Conservation (phyloP, 305 asterid species). For the Andrographis paniculata region DNA sequence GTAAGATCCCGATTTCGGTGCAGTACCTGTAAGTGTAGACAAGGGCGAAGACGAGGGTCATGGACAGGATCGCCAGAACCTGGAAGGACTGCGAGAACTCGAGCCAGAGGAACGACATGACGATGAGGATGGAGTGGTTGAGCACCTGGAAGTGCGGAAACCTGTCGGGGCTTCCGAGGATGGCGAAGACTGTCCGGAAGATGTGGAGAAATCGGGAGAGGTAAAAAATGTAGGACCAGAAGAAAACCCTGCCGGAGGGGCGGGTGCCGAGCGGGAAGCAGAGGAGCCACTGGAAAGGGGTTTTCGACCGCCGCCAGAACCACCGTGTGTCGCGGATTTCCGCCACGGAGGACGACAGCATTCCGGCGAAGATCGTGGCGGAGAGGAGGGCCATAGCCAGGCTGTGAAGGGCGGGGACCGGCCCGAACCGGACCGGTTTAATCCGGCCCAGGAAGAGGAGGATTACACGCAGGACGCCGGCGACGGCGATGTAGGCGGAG, state of each 20-base stretch:
- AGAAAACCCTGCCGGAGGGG: constrained; percentile 71
- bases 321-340: constrained; percentile 75
- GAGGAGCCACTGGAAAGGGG: constrained; percentile 69
- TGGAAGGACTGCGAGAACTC: constrained; percentile 77
- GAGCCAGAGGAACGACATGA: constrained; percentile 64
- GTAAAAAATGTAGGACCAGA: constrained; percentile 72
- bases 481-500: constrained; percentile 33
- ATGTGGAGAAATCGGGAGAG: constrained; percentile 62
- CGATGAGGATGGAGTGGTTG: constrained; percentile 41
- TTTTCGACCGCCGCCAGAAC: constrained; percentile 59
- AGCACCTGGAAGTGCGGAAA: constrained; percentile 35
- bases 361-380: constrained; percentile 45
- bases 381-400: constrained; percentile 42
- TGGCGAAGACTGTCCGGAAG: constrained; percentile 29
- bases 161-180: constrained; percentile 24
- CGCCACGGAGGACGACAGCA: constrained; percentile 48
- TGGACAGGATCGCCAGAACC: constrained; percentile 49
- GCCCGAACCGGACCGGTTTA: constrained; percentile 44
- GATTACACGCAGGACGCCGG: constrained; percentile 45
- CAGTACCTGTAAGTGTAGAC: constrained; percentile 44
- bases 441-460: constrained; percentile 41
- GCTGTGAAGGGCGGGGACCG: constrained; percentile 57
- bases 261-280: constrained; percentile 87
- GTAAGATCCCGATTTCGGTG: constrained; percentile 32
- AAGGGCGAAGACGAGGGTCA: constrained; percentile 32